Base-by-base conservation (phyloP, 1,284 basidiomycete species). In the Ganoderma boninense region DNA sequence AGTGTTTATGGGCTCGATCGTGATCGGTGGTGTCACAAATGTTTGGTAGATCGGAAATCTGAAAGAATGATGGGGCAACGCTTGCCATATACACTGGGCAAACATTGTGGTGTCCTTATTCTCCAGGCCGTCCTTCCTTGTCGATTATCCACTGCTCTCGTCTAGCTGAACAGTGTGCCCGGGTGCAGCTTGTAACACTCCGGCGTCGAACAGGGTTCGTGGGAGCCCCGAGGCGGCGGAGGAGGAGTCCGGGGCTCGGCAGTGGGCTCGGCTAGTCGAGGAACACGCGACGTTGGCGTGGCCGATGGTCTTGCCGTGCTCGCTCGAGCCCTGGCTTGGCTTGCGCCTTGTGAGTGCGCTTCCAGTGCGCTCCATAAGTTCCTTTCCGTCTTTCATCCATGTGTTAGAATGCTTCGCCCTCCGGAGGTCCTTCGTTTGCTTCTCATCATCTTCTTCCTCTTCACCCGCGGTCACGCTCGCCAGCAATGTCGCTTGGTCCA, bases 401-500 rank as follows among this genome's bases (percentile, higher is more conserved):
- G 64, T 63, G 42, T 16, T 64, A 66, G 42, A 60, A 69, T 69
- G 69, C 42, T 46, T 20, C 63, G 40, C 7, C 32, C 52, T 43
- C 35, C 46, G 14, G 20, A 16, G 35, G 59, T 26, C 18, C 23
- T 66, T 13, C n/a, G 35, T 23, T 42, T 54, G 20, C 16, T 69
- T 4, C 49, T 67, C n/a, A 52, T 61, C 20, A 23, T 62, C 43
- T 49, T 69, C 49, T 20, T 61, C 38, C 16, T 68, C 56, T 18
- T 61, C n/a, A 16, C 44, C 52, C 8, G 54, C 29, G 57, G 49
- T 29, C 49, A 68, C 60, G 57, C 69, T 54, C 69, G 64, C 29
- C 76, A 77, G 49, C 77, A 78, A 67, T 79, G 78, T 66, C 75
- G 73, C 29, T 75, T 79, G 23, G 69, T 77, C 14, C 43, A 65